Evolutionary conservation across 169 alveolate genomes (phyloP).

Genomic region (Perkinsus marinus): DNA sequence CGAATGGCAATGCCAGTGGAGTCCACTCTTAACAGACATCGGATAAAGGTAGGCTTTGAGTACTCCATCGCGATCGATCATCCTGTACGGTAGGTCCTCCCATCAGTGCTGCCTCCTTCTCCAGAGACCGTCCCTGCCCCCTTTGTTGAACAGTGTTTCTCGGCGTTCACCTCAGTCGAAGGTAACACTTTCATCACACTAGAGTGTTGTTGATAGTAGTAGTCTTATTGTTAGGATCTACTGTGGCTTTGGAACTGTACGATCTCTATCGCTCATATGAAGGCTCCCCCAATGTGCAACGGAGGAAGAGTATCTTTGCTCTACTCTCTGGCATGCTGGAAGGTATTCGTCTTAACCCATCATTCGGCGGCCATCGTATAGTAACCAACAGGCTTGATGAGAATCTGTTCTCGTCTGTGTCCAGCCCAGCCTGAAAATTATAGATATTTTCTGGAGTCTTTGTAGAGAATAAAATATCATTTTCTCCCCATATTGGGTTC

Average conservation of each 20-base stretch:
- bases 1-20: neutral
- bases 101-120: neutral
- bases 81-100: neutral
- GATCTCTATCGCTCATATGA: neutral
- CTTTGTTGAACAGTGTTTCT: neutral
- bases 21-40: neutral
- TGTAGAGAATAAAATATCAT: neutral
- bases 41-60: neutral
- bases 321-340: neutral
- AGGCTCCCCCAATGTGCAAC: neutral
- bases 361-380: no score
- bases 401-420: no score
- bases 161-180: neutral
- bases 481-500: no score
- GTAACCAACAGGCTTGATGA: no score
- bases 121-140: neutral
- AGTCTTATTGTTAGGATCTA: neutral
- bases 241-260: neutral
- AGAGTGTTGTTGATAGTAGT: no score
- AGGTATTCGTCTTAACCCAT: neutral
- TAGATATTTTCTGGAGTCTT: neutral
- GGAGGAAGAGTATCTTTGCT: neutral
- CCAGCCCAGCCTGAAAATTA: no score
- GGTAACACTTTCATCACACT: no score
- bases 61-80: neutral